phyloP scores from a whole-genome alignment of 306 rosid species.

The Prunus mume region DNA sequence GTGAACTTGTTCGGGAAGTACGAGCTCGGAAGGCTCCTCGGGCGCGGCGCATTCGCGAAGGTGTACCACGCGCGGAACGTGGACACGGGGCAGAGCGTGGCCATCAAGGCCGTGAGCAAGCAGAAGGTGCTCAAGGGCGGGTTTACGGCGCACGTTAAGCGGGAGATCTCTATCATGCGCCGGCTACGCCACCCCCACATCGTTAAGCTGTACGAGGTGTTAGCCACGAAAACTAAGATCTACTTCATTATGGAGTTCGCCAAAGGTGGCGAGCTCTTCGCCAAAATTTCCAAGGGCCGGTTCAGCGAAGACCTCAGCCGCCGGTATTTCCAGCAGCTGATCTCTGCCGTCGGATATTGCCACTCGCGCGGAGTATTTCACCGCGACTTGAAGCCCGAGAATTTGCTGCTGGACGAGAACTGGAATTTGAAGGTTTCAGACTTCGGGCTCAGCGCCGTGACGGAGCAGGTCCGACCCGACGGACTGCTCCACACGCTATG shows the following conservation, averaged over 20 bases:
- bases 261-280: constrained; percentile 68
- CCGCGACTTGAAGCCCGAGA: constrained; percentile 87
- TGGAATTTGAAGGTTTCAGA: constrained; percentile 61
- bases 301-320: constrained; percentile 61
- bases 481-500: constrained; percentile 72
- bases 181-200: constrained; percentile 59
- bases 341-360: constrained; percentile 73
- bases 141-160: constrained; percentile 44
- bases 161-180: constrained; percentile 78
- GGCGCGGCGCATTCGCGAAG: constrained; percentile 74
- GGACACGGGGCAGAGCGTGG: constrained; percentile 54
- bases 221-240: constrained; percentile 74
- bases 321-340: constrained; percentile 65
- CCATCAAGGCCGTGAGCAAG: constrained; percentile 70
- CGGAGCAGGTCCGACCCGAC: constrained; percentile 55
- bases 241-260: constrained; percentile 80
- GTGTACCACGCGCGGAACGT: constrained; percentile 68
- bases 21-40: constrained; percentile 49
- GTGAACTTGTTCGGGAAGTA: constrained; percentile 47
- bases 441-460: constrained; percentile 71
- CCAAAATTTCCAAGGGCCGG: constrained; percentile 36
- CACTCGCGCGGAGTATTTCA: constrained; percentile 67
- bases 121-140: constrained; percentile 39
- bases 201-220: constrained; percentile 58
- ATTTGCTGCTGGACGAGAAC: constrained; percentile 65